These are phyloP conservation scores for Salix caprea DNA, from an alignment of 345 rosid species.

Conservation along the genomic window DNA sequence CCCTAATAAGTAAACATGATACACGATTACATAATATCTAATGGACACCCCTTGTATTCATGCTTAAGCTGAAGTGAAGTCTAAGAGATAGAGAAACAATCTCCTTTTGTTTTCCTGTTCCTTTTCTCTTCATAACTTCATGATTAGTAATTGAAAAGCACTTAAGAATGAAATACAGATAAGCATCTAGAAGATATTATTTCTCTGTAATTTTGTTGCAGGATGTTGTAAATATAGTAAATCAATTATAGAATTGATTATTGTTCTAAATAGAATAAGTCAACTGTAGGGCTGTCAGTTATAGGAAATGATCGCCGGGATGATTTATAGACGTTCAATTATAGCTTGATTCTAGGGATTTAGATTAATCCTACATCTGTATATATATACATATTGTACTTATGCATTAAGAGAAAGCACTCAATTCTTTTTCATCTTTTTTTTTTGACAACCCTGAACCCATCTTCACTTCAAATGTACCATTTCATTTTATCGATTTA, in stretches of 20 bases:
- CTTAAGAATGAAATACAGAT: background rate
- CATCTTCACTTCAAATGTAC: background rate
- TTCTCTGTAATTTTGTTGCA: background rate
- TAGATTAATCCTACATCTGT: no score
- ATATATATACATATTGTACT: no score
- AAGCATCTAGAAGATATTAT: background rate
- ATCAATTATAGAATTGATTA: no score
- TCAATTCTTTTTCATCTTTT: no score
- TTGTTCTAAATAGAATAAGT: no score
- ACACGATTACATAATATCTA: background rate
- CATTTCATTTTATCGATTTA: background rate
- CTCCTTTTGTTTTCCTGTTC: background rate
- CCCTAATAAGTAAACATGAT: constrained; percentile 1
- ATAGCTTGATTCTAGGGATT: no score
- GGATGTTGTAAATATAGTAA: no score
- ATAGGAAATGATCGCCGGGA: no score
- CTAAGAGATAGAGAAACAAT: background rate
- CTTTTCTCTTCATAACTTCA: background rate
- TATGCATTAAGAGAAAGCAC: no score
- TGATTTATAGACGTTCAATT: no score
- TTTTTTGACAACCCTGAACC: no score
- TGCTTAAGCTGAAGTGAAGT: background rate
- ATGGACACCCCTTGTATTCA: background rate
- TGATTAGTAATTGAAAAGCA: background rate
- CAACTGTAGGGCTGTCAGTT: no score